phyloP scores from a whole-genome alignment of 305 asterid genomes.

The Fraxinus ornus region DNA sequence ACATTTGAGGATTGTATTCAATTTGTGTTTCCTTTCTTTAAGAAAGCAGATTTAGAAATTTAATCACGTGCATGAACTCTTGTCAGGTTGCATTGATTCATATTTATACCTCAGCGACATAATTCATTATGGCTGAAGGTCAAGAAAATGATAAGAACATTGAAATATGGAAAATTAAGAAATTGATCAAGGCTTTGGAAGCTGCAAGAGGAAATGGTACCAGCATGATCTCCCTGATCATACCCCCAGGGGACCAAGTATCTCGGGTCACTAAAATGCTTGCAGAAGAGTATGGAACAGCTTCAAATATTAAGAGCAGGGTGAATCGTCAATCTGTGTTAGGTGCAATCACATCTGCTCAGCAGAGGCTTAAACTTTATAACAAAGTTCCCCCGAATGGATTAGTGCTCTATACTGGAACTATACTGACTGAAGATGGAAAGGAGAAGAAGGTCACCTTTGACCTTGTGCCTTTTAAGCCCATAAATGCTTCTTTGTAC shows the following conservation, averaged over 20 bases:
- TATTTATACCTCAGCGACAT: not conserved
- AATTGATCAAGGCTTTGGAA: slow-evolving; percentile 27
- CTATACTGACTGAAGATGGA: slow-evolving; percentile 31
- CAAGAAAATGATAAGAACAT: slow-evolving; percentile 32
- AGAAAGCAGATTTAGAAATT: not conserved
- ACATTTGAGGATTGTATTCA: not conserved
- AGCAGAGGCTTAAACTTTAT: slow-evolving; percentile 31
- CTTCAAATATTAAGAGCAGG: slow-evolving; percentile 32
- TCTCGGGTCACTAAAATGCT: slow-evolving; percentile 29
- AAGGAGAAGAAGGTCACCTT: slow-evolving; percentile 32
- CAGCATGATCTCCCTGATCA: slow-evolving; percentile 33
- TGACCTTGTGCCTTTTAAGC: slow-evolving; percentile 29
- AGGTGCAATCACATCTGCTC: slow-evolving; percentile 36
- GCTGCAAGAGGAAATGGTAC: slow-evolving; percentile 30
- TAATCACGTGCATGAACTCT: not conserved
- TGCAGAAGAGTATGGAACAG: slow-evolving; percentile 31
- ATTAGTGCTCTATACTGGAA: slow-evolving; percentile 28
- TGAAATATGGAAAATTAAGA: slow-evolving; percentile 33
- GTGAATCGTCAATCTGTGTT: slow-evolving; percentile 31
- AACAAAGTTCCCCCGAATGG: slow-evolving; percentile 29
- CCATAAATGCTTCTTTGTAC: slow-evolving; percentile 34
- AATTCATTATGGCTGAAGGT: slow-evolving; percentile 19
- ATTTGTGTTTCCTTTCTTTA: not conserved
- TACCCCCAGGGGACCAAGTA: slow-evolving; percentile 29
- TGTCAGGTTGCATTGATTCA: not conserved